Base-by-base conservation (phyloP, 1,284 basidiomycete species). In the Ceratobasidium sp. region DNA sequence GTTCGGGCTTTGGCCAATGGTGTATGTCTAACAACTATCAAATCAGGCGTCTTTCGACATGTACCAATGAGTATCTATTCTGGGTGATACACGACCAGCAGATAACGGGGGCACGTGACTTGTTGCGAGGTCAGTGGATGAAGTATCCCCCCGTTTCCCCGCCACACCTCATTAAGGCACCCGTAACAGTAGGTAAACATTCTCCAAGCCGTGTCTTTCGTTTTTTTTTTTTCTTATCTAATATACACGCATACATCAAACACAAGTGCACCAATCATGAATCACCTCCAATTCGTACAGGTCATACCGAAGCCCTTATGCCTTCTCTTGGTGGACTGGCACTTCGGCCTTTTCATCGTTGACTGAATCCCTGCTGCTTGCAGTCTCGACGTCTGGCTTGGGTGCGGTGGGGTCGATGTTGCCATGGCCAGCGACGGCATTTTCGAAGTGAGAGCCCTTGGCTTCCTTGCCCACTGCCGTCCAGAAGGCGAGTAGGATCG, bases 171-270 rank as follows among this genome's bases (percentile, higher is more conserved):
- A 39, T 39, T 8, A 9, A 9, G 8, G 37, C 37, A 39, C 37
- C 11, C 37, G 9, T 39, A 39, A 39, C 37, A 11, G 8, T 39
- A 9, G 37, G 37, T 9, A 39, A 39, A 39, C 37, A 9, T 39
- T 39, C 31, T 34, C 6, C 37, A 39, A 39, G 8, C 37, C 37
- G 9, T 11, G 37, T 9, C 8, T 7, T 39, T 9, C 76, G 80
- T 77, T 56, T 43, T 41, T 85, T 7, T 39, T 9, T 83, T 92
- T 14, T 75, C 92, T 27, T 85, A 83, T 43, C 89, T 90, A 4
- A 89, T 89, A 24, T 49, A 61, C 59, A 61, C 24, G 24, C 48
- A 61, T 9, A 41, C 37, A 61, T 29, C 31, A 59, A 61, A 11
- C 59, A 41, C n/a, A 5, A 39, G 31, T 43, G 43, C 59, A 61